A percentile compares a stretch with the other conserved stretches of the same genome.
phyloP scores from a whole-genome alignment of 2,329 filamentous ascomycete genomes.

The Talaromyces sp. region DNA sequence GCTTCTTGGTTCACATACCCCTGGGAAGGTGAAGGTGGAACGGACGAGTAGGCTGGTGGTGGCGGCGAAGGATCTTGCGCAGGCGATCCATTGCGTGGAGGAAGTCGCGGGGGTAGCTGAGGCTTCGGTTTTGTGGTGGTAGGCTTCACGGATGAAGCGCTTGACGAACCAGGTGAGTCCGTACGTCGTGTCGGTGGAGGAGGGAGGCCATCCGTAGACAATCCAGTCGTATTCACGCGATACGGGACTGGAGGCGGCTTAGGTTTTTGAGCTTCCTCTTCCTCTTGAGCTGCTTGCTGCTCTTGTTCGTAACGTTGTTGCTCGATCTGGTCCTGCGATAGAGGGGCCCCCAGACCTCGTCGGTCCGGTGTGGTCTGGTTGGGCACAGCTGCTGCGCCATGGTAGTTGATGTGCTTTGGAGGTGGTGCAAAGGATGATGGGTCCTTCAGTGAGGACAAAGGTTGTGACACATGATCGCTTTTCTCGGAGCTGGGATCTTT shows the following conservation, averaged over 20 bases:
- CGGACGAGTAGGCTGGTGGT: constrained; percentile 52
- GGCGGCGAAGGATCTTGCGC: constrained; percentile 48
- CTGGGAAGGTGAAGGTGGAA: constrained; percentile 34
- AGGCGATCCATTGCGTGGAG: constrained; percentile 64
- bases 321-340: constrained; percentile 43
- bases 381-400: constrained; percentile 48
- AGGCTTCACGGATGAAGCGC: constrained; percentile 7
- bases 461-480: constrained; percentile 59
- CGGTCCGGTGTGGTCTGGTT: constrained; percentile 50
- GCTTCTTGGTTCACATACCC: constrained; percentile 61
- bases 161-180: constrained; percentile 31
- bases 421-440: constrained; percentile 78
- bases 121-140: constrained; percentile 47
- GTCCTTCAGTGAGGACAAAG: constrained; percentile 72
- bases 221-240: constrained; percentile 68
- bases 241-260: constrained; percentile 65
- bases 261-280: constrained; percentile 37
- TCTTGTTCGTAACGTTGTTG: constrained; percentile 31
- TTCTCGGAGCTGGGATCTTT: constrained; percentile 49
- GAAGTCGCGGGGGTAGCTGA: constrained; percentile 68
- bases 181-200: constrained; percentile 65
- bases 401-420: constrained; percentile 65
- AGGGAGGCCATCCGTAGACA: constrained; percentile 69
- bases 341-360: constrained; percentile 47
- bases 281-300: constrained; percentile 32